These are phyloP conservation scores for Cyberlindnera samutprakarnensis DNA, from an alignment of 805 yeast genomes.

Conservation along the genomic window DNA sequence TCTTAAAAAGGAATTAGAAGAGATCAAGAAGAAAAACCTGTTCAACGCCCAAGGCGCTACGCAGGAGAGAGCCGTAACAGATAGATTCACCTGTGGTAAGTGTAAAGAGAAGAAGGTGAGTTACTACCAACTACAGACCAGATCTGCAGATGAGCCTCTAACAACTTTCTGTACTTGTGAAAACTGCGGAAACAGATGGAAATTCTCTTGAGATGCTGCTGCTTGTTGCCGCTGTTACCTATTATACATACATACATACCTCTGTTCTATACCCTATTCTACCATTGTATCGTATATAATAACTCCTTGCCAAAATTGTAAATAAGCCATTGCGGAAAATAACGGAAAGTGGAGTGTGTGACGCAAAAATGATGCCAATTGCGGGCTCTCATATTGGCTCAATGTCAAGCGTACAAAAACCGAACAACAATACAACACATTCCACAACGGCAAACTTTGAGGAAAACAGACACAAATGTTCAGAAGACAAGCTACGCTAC, in stretches of 20 bases:
- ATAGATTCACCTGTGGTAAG: slow-evolving; percentile 94
- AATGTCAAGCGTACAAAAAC: too few relatives aligned
- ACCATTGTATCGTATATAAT: too few relatives aligned
- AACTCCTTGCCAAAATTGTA: too few relatives aligned
- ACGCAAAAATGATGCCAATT: too few relatives aligned
- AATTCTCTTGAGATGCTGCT: slow-evolving; percentile 56
- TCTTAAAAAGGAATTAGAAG: slow-evolving; percentile 76
- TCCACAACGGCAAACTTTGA: too few relatives aligned
- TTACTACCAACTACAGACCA: slow-evolving; percentile 94
- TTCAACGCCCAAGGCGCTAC: slow-evolving; percentile 98
- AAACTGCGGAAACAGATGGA: slow-evolving; percentile 97
- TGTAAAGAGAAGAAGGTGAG: slow-evolving; percentile 96
- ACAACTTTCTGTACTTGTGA: slow-evolving; percentile 98
- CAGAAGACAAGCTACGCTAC: neutral
- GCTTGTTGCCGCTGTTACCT: too few relatives aligned
- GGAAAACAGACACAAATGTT: neutral
- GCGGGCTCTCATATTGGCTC: too few relatives aligned
- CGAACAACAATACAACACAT: neutral
- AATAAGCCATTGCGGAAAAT: too few relatives aligned
- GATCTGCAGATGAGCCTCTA: slow-evolving; percentile 98
- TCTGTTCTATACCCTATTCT: too few relatives aligned
- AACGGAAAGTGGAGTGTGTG: too few relatives aligned
- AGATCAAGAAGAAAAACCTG: slow-evolving; percentile 78
- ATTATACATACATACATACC: too few relatives aligned
- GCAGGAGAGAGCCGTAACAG: slow-evolving; percentile 92